These are phyloP conservation scores for Tetrahymena thermophila DNA, from an alignment of 73 alveolate genomes.

Conservation along the genomic window DNA sequence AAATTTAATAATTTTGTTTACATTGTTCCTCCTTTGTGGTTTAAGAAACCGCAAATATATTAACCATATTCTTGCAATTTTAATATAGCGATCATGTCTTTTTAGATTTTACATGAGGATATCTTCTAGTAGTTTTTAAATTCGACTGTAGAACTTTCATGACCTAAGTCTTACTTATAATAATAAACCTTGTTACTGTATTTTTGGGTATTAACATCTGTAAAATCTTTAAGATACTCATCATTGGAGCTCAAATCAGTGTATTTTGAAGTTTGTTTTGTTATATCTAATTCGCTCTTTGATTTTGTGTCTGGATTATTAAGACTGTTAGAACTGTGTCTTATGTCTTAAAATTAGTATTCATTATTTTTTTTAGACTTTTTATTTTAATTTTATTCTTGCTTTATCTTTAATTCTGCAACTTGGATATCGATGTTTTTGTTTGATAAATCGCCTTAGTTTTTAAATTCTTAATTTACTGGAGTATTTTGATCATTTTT, in stretches of 20 bases:
- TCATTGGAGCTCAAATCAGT: neutral
- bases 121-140: neutral
- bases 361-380: neutral
- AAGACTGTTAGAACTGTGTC: neutral
- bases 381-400: neutral
- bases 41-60: neutral
- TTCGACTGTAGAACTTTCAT: neutral
- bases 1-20: neutral
- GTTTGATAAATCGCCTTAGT: neutral
- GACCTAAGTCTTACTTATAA: neutral
- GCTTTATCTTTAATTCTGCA: neutral
- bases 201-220: neutral
- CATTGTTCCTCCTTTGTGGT: neutral
- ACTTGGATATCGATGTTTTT: neutral
- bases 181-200: neutral
- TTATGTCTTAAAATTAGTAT: neutral
- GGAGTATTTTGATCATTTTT: neutral
- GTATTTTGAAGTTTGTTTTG: neutral
- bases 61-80: neutral
- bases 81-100: neutral
- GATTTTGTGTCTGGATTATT: neutral
- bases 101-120: neutral
- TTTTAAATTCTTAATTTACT: neutral
- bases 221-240: neutral
- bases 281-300: neutral